Evolutionary conservation across 208 protist genomes (phyloP), one percentile per base, ranked within the genome.

Genomic region (Trypanosoma cruzi): DNA sequence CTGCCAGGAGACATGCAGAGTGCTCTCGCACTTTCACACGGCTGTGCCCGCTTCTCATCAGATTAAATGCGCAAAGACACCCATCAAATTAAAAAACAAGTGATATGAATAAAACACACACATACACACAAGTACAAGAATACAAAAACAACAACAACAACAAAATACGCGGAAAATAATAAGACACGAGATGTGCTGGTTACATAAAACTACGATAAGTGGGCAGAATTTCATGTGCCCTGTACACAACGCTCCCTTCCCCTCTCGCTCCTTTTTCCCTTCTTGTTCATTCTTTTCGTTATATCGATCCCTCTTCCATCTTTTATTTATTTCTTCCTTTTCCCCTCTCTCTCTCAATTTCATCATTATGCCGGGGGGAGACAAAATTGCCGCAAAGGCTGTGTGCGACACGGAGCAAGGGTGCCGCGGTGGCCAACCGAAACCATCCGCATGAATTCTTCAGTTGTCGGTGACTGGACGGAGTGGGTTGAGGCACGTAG

Each of bases 391-490:
- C 40, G 59, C 26, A 24, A 40, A 4, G 22, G 59, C 11, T 34
- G 20, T 50, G 59, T 49, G 42, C 8, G 36, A 16, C 24, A 52
- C 2, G 44, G 59, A 1, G 40, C 1, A 49, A 40, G 28, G 22
- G 40, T 10, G 4, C 48, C 48, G 7, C 29, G 62, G 55, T 57
- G 36, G 8, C 52, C 37, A 37, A 32, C 52, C n/a, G 53, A 29
- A 1, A 68, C 32, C n/a, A 60, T 54, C 28, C 52, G 48, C 64
- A 68, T 60, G 36, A 68, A 68, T 28, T 57, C 64, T 6, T 68
- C 64, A 11, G 52, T 60, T 50, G 64, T 60, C 40, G 52, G 64
- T 49, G 49, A 67, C 5, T 46, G 62, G 5, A n/a, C 11, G 3
- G 61, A 44, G 36, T 22, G 7, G n/a, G 7, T 13, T 14, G 16